Evolutionary conservation across 116 monocot species (phyloP), one percentile per base, ranked within the genome.

Genomic region (Papilionanthe hybrid): DNA sequence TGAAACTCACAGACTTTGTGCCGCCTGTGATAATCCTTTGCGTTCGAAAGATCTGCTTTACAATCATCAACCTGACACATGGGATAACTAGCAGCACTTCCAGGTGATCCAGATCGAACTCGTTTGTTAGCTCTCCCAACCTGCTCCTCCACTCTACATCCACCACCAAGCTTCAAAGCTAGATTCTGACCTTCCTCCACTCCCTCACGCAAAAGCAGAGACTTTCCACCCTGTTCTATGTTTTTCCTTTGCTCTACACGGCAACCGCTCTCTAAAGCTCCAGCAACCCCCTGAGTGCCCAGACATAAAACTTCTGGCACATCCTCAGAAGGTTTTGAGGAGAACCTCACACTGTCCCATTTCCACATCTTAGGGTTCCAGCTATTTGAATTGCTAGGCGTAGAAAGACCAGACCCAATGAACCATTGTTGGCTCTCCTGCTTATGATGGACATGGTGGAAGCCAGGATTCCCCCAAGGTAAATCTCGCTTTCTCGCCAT

Each of bases 21-120:
- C 76, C 93, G 83, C 58, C 93, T 78, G 75, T 96, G 93, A 58
- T 96, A 96, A 72, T 93, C 93, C 84, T 96, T 96, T 6, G 93
- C 93, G 74, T 30, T 50, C 1, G 89, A 84, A 41, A 96, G 83
- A 89, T 96, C 92, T 3, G 88, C 87, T 25, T 77, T 81, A 77
- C 96, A 96, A 72, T 92, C 93, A 65, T 96, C 96, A 50, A 96
- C 96, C 77, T 96, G 96, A 80, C 96, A 96, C 86, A 89, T 85
- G 7, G 95, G 92, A 76, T 92, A 88, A 67, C 77, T 85, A 0
- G 80, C 85, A 8, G 86, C 53, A 88, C 67, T 80, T 49, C 89
- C 79, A 37, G 83, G 95, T 1, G 95, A 96, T 30, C 93, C 91
- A 5, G 95, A 91, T 67, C 95, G 79, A 12, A 91, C 91, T 78